These are phyloP conservation scores for Phytophthora agathidicida DNA, from an alignment of 352 stramenopile species.

Conservation along the genomic window DNA sequence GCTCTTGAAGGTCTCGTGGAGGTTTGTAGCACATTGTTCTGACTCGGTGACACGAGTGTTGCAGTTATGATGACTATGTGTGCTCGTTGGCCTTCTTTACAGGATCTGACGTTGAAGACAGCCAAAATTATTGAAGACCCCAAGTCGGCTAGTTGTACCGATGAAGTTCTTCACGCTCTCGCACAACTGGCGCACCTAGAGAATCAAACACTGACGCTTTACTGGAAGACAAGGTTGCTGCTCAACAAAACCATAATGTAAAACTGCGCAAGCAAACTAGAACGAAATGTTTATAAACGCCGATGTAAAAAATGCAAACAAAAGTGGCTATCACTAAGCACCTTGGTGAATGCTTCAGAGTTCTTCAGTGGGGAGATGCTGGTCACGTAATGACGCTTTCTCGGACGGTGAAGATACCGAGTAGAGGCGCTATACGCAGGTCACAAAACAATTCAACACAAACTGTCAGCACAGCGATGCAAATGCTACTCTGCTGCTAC, in stretches of 20 bases:
- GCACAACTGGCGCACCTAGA: conserved; percentile 46
- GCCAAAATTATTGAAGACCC: conserved; percentile 32
- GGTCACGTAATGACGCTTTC: conserved; percentile 67
- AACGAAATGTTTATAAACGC: not conserved
- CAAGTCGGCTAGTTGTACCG: conserved; percentile 40
- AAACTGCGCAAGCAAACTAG: not conserved
- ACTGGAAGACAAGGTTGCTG: conserved; percentile 54
- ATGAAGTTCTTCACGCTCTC: conserved; percentile 55
- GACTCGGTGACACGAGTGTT: not conserved
- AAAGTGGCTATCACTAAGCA: not conserved
- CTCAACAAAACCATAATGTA: conserved; percentile 55
- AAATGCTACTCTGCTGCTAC: not conserved
- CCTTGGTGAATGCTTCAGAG: conserved; percentile 30
- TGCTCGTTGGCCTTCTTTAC: not conserved
- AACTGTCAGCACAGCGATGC: conserved; percentile 1
- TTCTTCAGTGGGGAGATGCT: conserved; percentile 68
- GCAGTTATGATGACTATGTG: not conserved
- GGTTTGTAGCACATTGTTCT: conserved; percentile 16
- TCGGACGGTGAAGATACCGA: conserved; percentile 73
- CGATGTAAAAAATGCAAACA: not conserved
- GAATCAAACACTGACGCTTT: conserved; percentile 53
- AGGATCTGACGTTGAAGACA: conserved; percentile 48
- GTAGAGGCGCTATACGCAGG: conserved; percentile 55
- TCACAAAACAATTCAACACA: not conserved
- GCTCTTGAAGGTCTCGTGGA: conserved; percentile 32